These are phyloP conservation scores for Stereum hirsutum DNA, from an alignment of 1,284 basidiomycete species.

Conservation along the genomic window DNA sequence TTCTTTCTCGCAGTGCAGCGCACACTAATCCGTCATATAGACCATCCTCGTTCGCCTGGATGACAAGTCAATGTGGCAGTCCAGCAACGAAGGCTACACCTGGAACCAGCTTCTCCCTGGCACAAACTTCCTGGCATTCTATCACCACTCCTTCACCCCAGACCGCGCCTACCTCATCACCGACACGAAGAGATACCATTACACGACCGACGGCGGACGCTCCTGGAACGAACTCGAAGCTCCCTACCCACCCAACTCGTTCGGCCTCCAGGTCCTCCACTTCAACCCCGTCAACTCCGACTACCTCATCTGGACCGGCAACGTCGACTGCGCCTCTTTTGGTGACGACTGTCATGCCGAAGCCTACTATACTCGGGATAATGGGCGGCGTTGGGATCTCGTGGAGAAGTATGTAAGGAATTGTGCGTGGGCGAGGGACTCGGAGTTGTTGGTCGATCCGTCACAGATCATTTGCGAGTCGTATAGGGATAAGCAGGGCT, in stretches of 20 bases:
- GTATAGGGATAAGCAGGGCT: conserved; percentile 76
- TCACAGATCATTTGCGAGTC: conserved; percentile 91
- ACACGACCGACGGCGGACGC: conserved; percentile 78
- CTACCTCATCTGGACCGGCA: conserved; percentile 86
- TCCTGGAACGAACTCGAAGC: conserved; percentile 59
- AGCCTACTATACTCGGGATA: conserved; percentile 66
- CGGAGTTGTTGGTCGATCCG: conserved; percentile 71
- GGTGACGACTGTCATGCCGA: conserved; percentile 56
- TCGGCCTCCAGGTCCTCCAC: conserved; percentile 70
- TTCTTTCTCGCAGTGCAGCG: not conserved
- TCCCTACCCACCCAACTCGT: conserved; percentile 71
- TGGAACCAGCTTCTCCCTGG: conserved; percentile 66
- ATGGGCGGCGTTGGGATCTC: conserved; percentile 71
- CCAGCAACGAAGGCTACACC: conserved; percentile 88
- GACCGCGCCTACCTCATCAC: conserved; percentile 92
- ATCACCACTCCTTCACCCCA: conserved; percentile 72
- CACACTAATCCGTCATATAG: conserved; percentile 25
- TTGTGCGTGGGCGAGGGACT: conserved; percentile 89
- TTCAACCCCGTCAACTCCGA: conserved; percentile 85
- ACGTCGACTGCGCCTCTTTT: conserved; percentile 48
- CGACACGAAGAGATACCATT: conserved; percentile 52
- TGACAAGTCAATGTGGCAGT: conserved; percentile 85
- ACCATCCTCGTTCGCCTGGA: conserved; percentile 79
- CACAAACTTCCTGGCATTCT: conserved; percentile 73
- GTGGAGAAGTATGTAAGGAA: conserved; percentile 86